phyloP scores from a whole-genome alignment of 176 grass and related monocot species.

The Ampelocalamus luodianensis region DNA sequence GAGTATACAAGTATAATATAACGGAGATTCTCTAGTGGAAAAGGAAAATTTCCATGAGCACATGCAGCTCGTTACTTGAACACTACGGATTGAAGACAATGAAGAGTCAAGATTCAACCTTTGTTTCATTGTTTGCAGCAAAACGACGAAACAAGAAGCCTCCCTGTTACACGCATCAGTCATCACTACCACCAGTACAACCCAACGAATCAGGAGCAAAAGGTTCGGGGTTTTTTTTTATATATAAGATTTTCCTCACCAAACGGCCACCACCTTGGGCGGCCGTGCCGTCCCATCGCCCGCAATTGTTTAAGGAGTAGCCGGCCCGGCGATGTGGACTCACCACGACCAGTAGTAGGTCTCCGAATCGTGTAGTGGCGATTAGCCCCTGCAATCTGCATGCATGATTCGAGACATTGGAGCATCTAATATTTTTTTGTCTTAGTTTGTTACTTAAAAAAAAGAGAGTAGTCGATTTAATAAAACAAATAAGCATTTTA shows the following conservation, averaged over 20 bases:
- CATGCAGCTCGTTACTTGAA: constrained; percentile 35
- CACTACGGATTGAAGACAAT: not conserved
- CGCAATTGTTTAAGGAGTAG: constrained; percentile 27
- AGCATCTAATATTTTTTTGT: too few species aligned
- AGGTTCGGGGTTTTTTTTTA: not conserved
- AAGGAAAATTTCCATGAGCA: not conserved
- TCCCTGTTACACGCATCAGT: not conserved
- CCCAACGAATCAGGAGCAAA: not conserved
- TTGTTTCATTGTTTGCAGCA: not conserved
- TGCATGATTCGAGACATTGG: constrained; percentile 37
- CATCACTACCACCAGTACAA: not conserved
- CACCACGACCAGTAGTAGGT: not conserved
- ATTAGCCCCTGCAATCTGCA: constrained; percentile 14
- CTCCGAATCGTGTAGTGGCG: not conserved
- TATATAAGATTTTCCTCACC: not conserved
- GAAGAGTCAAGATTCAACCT: not conserved
- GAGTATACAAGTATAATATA: not conserved
- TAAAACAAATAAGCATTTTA: too few species aligned
- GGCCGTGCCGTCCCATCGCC: not conserved
- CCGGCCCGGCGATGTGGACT: constrained; percentile 29
- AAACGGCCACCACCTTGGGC: constrained; percentile 19
- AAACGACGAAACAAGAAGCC: constrained; percentile 15
- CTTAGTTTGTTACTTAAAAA: too few species aligned
- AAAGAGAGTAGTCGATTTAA: too few species aligned
- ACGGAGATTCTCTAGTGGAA: not conserved